phyloP scores from a whole-genome alignment of 176 grass and related monocot genomes.

The Ensete ventricosum region DNA sequence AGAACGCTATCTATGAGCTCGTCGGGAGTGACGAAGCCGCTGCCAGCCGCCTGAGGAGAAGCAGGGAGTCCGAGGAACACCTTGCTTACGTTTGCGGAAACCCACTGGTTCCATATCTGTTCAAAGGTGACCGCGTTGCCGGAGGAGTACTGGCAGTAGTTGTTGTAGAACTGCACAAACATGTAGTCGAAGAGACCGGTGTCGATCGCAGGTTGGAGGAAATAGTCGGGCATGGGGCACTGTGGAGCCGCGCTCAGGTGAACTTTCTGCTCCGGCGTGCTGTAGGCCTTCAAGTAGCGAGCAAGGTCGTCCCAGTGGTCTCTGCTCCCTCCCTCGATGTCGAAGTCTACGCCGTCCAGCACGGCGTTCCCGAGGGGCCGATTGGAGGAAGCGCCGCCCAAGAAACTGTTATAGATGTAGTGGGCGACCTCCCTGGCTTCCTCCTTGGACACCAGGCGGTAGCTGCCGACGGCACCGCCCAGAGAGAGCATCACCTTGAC shows the following conservation, averaged over 20 bases:
- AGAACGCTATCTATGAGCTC: conserved; percentile 28
- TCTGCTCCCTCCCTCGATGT: conserved; percentile 34
- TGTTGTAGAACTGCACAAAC: conserved; percentile 92
- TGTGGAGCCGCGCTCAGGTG: conserved; percentile 40
- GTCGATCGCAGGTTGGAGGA: conserved; percentile 30
- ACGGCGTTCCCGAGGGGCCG: conserved; percentile 47
- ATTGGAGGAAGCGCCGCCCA: conserved; percentile 25
- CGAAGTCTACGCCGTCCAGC: conserved; percentile 65
- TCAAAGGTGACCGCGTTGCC: conserved; percentile 26
- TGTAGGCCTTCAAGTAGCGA: conserved; percentile 17
- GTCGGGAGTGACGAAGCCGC: conserved; percentile 33
- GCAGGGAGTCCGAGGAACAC: conserved; percentile 66
- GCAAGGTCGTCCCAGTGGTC: conserved; percentile 43
- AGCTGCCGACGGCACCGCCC: conserved; percentile 26
- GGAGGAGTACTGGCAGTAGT: conserved; percentile 50
- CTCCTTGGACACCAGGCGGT: conserved; percentile 30
- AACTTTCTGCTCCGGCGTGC: conserved; percentile 2
- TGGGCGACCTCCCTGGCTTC: conserved; percentile 44
- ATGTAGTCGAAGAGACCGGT: conserved; percentile 71
- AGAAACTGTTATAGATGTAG: conserved; percentile 66
- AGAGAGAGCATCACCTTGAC: conserved; percentile 54
- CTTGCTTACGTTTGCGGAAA: conserved; percentile 17
- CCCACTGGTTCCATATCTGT: conserved; percentile 48
- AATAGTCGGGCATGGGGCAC: conserved; percentile 43
- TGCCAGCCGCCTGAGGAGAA: conserved; percentile 10